Conservation (phyloP, 1,284 basidiomycete genomes). For the Puccinia polysora region DNA sequence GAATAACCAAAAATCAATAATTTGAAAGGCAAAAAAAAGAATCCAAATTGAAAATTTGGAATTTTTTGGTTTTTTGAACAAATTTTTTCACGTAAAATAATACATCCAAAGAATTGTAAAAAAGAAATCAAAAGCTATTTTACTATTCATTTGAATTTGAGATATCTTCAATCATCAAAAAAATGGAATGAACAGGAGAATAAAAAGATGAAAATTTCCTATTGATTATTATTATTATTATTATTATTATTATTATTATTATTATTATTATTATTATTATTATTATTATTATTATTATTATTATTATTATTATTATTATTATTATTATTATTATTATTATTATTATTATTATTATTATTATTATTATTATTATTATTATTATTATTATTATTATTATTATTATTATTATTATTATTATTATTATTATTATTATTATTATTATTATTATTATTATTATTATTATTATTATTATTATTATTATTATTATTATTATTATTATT, state of each 20-base stretch:
- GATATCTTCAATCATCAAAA: too few relatives aligned
- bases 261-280: neutral
- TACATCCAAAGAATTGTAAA: too few relatives aligned
- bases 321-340: neutral
- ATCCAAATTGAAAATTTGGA: too few relatives aligned
- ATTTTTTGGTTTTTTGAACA: too few relatives aligned
- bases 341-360: neutral
- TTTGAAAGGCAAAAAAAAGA: too few relatives aligned
- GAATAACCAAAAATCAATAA: too few relatives aligned
- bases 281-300: neutral
- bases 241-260: neutral
- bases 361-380: neutral
- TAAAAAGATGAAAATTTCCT: too few relatives aligned
- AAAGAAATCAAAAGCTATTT: too few relatives aligned
- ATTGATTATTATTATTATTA: neutral
- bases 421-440: neutral
- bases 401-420: neutral
- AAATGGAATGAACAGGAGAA: too few relatives aligned
- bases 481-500: neutral
- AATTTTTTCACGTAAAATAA: too few relatives aligned
- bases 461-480: neutral
- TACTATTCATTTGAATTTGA: too few relatives aligned
- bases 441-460: neutral
- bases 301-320: neutral
- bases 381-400: neutral